Base-by-base conservation (phyloP, 192 early-diverging fungal species). In the Podochytrium sp. region DNA sequence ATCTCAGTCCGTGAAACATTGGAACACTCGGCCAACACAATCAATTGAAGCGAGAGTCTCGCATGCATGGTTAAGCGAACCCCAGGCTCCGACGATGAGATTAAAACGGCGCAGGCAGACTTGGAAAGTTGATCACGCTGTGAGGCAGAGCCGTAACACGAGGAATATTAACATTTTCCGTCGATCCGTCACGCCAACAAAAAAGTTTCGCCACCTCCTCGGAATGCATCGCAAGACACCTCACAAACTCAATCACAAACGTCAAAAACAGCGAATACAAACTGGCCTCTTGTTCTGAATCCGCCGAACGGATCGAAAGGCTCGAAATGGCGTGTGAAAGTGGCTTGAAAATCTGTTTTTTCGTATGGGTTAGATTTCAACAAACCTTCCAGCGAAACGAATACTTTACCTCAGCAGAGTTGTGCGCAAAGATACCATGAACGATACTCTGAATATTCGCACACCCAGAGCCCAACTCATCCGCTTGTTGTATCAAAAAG, bases 211-310 rank as follows among this genome's bases (percentile, higher is more conserved):
- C 12, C 14, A 69, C 66, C 51, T 55, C 66, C 4, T 10, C 18
- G 34, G 50, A 56, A 20, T 5, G 5, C 7, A 25, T 35, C 10
- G 32, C 27, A 7, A 69, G 40, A 16, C 20, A 7, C 23, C 50
- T 30, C 16, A 41, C 12, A 55, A 69, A 69, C n/a, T 69, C 47
- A 32, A 69, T 18, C 18, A 55, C 51, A 38, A 41, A 69, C 29
- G 50, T 55, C 5, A 41, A 2, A 23, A 55, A 34, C 10, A 69
- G 53, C 12, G 50, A 55, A 55, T 25, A 55, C 7, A 69, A 18
- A 7, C 14, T 29, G 12, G 53, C 43, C 5, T 1, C 18, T 38
- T 69, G 25, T 55, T 56, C 43, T 1, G 65, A 51, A 2, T 42
- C 25, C 43, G 2, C 16, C 1, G 18, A 50, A 27, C 32, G 42